Percentiles rank a stretch among this genome's conserved stretches.
phyloP scores from a whole-genome alignment of 2,329 filamentous ascomycete species.

The Apiospora phragmitis region DNA sequence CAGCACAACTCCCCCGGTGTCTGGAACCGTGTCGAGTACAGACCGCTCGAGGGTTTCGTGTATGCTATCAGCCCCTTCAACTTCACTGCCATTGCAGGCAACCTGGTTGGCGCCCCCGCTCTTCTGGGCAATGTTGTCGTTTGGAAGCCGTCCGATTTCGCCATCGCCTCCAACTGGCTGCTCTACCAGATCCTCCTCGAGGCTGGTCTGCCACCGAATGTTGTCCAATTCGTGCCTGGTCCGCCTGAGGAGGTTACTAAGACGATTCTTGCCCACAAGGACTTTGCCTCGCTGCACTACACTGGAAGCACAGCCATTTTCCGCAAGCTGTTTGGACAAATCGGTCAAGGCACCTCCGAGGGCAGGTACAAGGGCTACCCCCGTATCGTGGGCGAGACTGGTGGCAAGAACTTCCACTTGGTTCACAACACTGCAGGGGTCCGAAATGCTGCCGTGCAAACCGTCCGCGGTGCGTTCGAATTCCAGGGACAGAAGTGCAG shows the following conservation, averaged over 20 bases:
- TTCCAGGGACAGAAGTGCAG: constrained; percentile 93
- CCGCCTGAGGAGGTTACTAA: constrained; percentile 83
- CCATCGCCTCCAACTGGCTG: constrained; percentile 88
- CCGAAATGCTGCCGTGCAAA: constrained; percentile 77
- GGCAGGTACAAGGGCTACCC: constrained; percentile 84
- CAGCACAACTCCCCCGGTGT: constrained; percentile 78
- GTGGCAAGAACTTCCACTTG: constrained; percentile 92
- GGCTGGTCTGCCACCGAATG: constrained; percentile 83
- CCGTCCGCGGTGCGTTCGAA: constrained; percentile 84
- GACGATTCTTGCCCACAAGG: constrained; percentile 70
- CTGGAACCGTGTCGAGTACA: constrained; percentile 90
- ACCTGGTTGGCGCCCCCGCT: constrained; percentile 79
- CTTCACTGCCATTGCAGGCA: constrained; percentile 92
- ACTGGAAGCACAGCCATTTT: constrained; percentile 93
- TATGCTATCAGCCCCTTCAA: constrained; percentile 96
- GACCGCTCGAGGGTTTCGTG: constrained; percentile 90
- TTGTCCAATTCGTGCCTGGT: constrained; percentile 92
- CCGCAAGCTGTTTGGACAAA: constrained; percentile 83
- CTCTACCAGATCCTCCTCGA: constrained; percentile 89
- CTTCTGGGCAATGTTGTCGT: constrained; percentile 92
- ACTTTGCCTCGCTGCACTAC: constrained; percentile 92
- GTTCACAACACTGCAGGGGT: constrained; percentile 77
- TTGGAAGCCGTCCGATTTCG: constrained; percentile 93
- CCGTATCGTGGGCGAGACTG: constrained; percentile 86
- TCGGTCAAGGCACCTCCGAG: constrained; percentile 77